Evolutionary conservation across 148 eudicot species (phyloP).

Genomic region (Cornus florida): DNA sequence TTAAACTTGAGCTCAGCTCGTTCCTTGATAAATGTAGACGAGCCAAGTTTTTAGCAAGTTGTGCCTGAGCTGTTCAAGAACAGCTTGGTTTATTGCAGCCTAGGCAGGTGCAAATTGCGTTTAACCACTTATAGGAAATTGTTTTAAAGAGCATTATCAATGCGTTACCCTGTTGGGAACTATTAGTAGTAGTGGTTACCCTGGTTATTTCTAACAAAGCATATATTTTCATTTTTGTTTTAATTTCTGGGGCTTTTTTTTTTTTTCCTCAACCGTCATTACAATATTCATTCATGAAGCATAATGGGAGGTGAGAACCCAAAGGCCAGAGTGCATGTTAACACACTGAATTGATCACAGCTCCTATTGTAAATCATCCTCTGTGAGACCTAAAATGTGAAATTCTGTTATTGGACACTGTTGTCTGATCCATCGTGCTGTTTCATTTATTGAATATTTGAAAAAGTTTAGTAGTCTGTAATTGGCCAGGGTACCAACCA

Average conservation of each 20-base stretch:
- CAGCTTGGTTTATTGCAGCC: too few relatives aligned
- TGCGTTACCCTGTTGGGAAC: not conserved
- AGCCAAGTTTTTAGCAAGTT: too few relatives aligned
- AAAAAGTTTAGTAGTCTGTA: not conserved
- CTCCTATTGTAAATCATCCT: not conserved
- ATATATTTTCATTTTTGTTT: not conserved
- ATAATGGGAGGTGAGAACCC: not conserved
- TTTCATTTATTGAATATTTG: not conserved
- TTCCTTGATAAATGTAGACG: too few relatives aligned
- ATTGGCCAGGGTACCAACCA: not conserved
- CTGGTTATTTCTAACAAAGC: not conserved
- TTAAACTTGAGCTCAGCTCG: too few relatives aligned
- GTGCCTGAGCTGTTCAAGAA: too few relatives aligned
- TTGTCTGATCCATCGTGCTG: not conserved
- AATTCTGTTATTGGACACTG: not conserved
- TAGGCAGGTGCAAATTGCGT: not conserved
- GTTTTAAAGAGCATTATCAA: not conserved
- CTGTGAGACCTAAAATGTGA: not conserved
- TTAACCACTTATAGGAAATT: not conserved
- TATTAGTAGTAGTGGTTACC: not conserved
- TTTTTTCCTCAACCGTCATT: not conserved
- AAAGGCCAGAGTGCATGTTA: not conserved
- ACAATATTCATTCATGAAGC: not conserved
- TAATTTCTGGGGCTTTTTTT: not conserved
- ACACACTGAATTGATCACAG: not conserved